Evolutionary conservation across 208 protist genomes (phyloP).

Genomic region (Acanthamoeba triangularis): DNA sequence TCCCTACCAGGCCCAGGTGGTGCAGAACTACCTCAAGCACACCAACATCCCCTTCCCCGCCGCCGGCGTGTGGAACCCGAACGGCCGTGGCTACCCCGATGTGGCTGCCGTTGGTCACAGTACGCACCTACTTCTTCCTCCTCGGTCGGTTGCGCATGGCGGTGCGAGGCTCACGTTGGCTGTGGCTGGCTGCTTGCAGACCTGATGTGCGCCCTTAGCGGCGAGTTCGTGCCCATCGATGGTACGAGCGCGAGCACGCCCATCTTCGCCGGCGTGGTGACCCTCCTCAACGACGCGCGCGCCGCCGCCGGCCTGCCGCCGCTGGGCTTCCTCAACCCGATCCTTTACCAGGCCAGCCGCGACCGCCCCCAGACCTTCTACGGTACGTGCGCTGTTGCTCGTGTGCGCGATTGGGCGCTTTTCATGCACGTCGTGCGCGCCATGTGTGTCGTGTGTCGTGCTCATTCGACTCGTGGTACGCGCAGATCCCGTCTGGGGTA

Average conservation of each 20-base stretch:
- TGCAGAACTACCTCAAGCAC: constrained; percentile 54
- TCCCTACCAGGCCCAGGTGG: constrained; percentile 76
- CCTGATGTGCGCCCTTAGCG: constrained; percentile 70
- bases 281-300: constrained; percentile 75
- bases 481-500: constrained; percentile 42
- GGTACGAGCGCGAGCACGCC: constrained; percentile 82
- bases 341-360: constrained; percentile 46
- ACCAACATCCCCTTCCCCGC: constrained; percentile 21
- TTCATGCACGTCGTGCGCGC: no score
- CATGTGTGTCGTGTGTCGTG: background rate
- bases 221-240: constrained; percentile 46
- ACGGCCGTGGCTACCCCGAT: constrained; percentile 84
- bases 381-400: background rate
- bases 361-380: constrained; percentile 51
- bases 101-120: constrained; percentile 71
- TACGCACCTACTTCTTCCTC: background rate
- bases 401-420: background rate
- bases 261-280: constrained; percentile 80
- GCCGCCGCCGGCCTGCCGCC: constrained; percentile 4
- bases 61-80: constrained; percentile 59
- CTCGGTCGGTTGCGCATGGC: no score
- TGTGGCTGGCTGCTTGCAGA: background rate
- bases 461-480: background rate
- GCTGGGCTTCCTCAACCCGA: constrained; percentile 57
- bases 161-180: no score